phyloP scores from a whole-genome alignment of 257 asterid species.

The Gentiana macrophylla region DNA sequence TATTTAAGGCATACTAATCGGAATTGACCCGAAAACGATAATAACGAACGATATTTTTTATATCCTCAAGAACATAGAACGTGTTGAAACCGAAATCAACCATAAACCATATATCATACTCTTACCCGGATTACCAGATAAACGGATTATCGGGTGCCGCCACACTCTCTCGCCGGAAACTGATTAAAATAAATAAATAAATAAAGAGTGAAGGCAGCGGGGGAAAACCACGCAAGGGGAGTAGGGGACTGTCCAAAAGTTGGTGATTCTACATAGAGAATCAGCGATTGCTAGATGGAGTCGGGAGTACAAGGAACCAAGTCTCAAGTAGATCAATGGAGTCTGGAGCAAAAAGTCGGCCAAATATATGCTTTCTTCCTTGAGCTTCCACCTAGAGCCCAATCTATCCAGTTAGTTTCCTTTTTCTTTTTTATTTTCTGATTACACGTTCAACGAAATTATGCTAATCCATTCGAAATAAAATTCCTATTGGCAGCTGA shows the following conservation, averaged over 20 bases:
- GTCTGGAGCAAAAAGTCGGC: slow-evolving; percentile 49
- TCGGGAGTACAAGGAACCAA: slow-evolving; percentile 24
- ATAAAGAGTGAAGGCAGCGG: neutral
- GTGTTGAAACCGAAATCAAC: too few species aligned
- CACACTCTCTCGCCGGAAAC: too few species aligned
- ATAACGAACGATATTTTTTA: too few species aligned
- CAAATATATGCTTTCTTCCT: slow-evolving; percentile 37
- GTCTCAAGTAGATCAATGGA: slow-evolving; percentile 77
- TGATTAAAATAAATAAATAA: neutral
- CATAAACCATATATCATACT: too few species aligned
- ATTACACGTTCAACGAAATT: neutral
- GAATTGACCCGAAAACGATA: too few species aligned
- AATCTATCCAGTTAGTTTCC: slow-evolving; percentile 44
- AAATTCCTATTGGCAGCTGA: too few species aligned
- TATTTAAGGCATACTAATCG: too few species aligned
- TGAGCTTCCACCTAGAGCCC: slow-evolving; percentile 62
- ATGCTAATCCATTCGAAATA: too few species aligned
- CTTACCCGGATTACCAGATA: too few species aligned
- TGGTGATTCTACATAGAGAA: neutral
- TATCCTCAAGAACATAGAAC: too few species aligned
- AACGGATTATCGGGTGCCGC: too few species aligned
- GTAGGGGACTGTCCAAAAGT: too few species aligned
- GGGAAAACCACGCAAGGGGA: neutral
- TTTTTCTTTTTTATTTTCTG: neutral
- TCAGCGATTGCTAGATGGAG: slow-evolving; percentile 23